Evolutionary conservation across 2,329 filamentous ascomycete species (phyloP).

Genomic region (Bipolaris victoriae): DNA sequence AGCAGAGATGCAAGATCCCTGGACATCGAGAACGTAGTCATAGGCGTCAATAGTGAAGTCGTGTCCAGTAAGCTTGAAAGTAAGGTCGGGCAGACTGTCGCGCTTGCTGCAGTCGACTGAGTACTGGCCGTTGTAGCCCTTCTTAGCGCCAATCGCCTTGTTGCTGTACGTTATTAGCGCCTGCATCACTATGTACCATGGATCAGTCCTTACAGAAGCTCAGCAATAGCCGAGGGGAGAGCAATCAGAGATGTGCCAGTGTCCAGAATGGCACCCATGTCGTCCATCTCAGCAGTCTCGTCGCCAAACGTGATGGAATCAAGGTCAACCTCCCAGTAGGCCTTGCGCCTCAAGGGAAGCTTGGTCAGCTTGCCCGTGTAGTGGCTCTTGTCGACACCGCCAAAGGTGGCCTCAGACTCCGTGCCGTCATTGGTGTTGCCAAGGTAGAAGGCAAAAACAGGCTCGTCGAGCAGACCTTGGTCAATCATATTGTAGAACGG

Average conservation of each 20-base stretch:
- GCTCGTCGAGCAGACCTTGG: slow-evolving; percentile 86
- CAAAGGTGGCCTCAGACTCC: slow-evolving; percentile 87
- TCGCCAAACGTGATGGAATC: slow-evolving; percentile 89
- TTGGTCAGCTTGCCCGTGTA: slow-evolving; percentile 86
- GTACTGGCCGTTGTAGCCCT: slow-evolving; percentile 97
- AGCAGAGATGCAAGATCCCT: slow-evolving; percentile 93
- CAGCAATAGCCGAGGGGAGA: slow-evolving; percentile 86
- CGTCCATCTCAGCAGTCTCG: slow-evolving; percentile 84
- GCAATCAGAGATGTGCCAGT: slow-evolving; percentile 98
- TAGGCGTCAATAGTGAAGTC: slow-evolving; percentile 88
- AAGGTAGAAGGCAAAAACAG: slow-evolving; percentile 96
- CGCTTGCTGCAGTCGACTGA: slow-evolving; percentile 87
- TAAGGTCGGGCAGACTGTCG: slow-evolving; percentile 83
- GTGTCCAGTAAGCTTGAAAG: slow-evolving; percentile 86
- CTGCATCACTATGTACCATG: neutral
- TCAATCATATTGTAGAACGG: slow-evolving; percentile 97
- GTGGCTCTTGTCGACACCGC: slow-evolving; percentile 83
- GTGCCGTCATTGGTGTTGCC: slow-evolving; percentile 73
- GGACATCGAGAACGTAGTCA: slow-evolving; percentile 96
- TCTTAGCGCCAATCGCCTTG: slow-evolving; percentile 97
- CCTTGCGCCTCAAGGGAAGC: slow-evolving; percentile 95
- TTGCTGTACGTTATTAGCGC: slow-evolving; percentile 60
- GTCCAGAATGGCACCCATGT: slow-evolving; percentile 96
- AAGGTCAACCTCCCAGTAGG: slow-evolving; percentile 99
- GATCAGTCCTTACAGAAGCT: slow-evolving; percentile 70